These are phyloP conservation scores for Paratinospora sagittata DNA, from an alignment of 164 flowering plant species.

Conservation along the genomic window DNA sequence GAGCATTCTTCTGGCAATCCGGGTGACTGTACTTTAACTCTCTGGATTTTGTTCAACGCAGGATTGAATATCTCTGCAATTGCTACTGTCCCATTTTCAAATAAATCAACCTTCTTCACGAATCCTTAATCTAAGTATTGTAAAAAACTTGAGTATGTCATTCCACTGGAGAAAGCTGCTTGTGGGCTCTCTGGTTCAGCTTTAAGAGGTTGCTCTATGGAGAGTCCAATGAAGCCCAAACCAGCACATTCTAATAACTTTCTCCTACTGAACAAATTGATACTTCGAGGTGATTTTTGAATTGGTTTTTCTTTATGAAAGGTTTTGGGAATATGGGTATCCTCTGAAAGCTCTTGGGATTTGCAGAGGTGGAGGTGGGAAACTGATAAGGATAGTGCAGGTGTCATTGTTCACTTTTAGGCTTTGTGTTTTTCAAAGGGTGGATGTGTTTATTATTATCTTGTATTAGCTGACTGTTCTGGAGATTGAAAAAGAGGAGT, in stretches of 20 bases:
- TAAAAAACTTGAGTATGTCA: constrained; percentile 62
- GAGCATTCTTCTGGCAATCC: constrained; percentile 49
- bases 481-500: neutral
- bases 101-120: constrained; percentile 60
- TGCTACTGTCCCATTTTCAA: constrained; percentile 58
- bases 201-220: constrained; percentile 32
- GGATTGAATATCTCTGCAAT: constrained; percentile 58
- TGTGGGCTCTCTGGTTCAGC: constrained; percentile 49
- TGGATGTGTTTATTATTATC: neutral
- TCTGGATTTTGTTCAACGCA: constrained; percentile 45
- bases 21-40: constrained; percentile 60
- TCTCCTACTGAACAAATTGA: constrained; percentile 30
- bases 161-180: constrained; percentile 42
- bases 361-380: constrained; percentile 36
- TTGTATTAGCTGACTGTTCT: constrained; percentile 1
- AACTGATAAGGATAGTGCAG: constrained; percentile 32
- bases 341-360: constrained; percentile 32
- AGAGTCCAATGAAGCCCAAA: constrained; percentile 30
- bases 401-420: constrained; percentile 24
- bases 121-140: constrained; percentile 56
- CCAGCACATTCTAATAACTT: constrained; percentile 33
- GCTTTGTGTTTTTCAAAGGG: neutral
- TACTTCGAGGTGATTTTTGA: constrained; percentile 18
- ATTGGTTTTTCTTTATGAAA: constrained; percentile 24
- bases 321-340: constrained; percentile 24